These are phyloP conservation scores for Alliaria petiolata DNA, from an alignment of 345 rosid species.

Conservation along the genomic window DNA sequence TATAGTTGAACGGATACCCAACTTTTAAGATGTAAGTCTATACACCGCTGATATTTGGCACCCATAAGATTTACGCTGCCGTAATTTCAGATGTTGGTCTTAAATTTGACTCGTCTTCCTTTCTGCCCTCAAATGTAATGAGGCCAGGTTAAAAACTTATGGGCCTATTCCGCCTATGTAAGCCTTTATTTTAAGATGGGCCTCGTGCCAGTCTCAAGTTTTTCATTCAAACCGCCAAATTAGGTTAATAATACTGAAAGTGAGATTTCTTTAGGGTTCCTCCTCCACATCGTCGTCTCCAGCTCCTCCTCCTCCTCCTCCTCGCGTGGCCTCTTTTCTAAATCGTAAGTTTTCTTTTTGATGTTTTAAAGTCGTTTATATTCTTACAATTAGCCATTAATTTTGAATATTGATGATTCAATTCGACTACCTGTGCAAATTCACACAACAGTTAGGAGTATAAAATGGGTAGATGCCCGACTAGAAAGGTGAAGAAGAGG, in stretches of 20 bases:
- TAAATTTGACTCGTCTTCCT: not conserved
- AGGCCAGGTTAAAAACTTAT: not conserved
- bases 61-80: too few relatives aligned
- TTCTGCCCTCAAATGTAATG: not conserved
- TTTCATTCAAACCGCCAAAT: not conserved
- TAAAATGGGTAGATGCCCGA: slow-evolving; percentile 68
- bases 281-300: slow-evolving; percentile 14
- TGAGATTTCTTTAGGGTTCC: not conserved
- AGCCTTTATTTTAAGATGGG: not conserved
- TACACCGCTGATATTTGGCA: too few relatives aligned
- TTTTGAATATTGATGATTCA: not conserved
- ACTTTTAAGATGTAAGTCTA: too few relatives aligned
- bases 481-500: slow-evolving; percentile 93
- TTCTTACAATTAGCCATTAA: too few relatives aligned
- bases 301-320: slow-evolving; percentile 5
- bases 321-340: not conserved
- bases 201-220: not conserved
- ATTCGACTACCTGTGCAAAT: not conserved
- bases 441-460: not conserved
- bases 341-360: slow-evolving; percentile 19
- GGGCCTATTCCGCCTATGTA: not conserved
- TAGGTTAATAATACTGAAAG: slow-evolving; percentile 6
- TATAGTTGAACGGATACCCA: too few relatives aligned
- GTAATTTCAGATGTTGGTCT: not conserved
- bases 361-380: not conserved